Conservation (phyloP, 2,329 filamentous ascomycete genomes). For the Fragosphaeria purpurea region DNA sequence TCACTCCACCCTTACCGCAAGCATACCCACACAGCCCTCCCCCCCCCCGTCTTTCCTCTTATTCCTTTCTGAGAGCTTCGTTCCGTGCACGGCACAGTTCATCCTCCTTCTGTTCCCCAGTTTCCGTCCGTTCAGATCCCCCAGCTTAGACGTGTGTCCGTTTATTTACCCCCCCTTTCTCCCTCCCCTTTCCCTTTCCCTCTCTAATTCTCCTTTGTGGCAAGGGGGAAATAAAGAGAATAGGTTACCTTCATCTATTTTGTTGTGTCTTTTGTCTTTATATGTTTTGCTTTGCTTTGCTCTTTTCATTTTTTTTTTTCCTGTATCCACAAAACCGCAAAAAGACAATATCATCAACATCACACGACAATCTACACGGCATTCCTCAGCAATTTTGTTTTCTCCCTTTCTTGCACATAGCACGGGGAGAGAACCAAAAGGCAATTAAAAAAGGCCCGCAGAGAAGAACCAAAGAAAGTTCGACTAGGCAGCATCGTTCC, state of each 20-base stretch:
- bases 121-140: not conserved
- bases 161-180: conserved; percentile 5
- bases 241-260: conserved; percentile 3
- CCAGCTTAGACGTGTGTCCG: not conserved
- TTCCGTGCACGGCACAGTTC: conserved; percentile 4
- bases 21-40: not conserved
- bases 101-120: not conserved
- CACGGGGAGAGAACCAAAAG: no score
- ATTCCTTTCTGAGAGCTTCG: not conserved
- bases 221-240: conserved; percentile 3
- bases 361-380: no score
- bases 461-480: not conserved
- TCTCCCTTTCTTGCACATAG: no score
- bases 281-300: not conserved
- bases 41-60: not conserved
- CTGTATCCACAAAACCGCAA: not conserved
- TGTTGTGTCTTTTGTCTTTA: not conserved
- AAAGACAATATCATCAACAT: no score
- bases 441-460: no score
- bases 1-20: not conserved
- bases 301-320: not conserved
- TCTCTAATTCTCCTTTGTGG: not conserved
- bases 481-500: conserved; percentile 19
- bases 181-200: not conserved
- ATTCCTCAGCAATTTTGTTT: no score